Evolutionary conservation across 495 filamentous ascomycete species (phyloP), one percentile per base, ranked within the genome.

Genomic region (Aspergillus heteromorphus): DNA sequence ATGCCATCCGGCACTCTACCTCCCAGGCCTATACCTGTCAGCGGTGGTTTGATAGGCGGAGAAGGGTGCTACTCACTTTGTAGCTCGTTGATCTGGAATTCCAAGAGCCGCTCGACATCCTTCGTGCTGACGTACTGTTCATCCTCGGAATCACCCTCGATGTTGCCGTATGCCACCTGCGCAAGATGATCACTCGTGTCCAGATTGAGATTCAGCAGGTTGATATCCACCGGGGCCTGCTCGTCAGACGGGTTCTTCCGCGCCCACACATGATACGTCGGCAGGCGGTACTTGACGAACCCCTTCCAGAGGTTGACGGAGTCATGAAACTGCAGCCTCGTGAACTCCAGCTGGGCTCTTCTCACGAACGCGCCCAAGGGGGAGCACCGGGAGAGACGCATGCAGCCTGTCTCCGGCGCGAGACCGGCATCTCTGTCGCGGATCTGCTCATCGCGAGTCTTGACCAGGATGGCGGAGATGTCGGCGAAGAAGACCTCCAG

Each of bases 341-440:
- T 83, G 67, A 90, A 96, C 69, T 98, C 92, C 18, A 95, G 71
- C 52, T 82, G 79, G 7, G 86, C 78, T 59, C 85, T 79, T 51
- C 92, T 77, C 4, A 97, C 81, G 63, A 95, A 97, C n/a, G 78
- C 77, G 13, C 93, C 95, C 21, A 97, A 73, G 0, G 91, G 90
- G 0, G 93, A 96, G 45, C 80, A 85, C 25, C 83, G 78, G 69
- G 78, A 74, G 14, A 83, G 62, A 8, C 82, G 73, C 68, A 78
- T 78, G 11, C 65, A 62, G n/a, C 67, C 65, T 19, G 67, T 61
- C 36, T 75, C 72, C 6, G 72, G 70, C 16, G 65, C 69, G 30
- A 77, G 69, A 2, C 77, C 81, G 45, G 78, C 67, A 43, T 83
- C 79, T 18, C 70, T 68, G 47, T 84, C 77, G 6, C 65, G 59